Evolutionary conservation across 768 basidiomycete genomes (phyloP).

Genomic region (Kondoa subrosea): DNA sequence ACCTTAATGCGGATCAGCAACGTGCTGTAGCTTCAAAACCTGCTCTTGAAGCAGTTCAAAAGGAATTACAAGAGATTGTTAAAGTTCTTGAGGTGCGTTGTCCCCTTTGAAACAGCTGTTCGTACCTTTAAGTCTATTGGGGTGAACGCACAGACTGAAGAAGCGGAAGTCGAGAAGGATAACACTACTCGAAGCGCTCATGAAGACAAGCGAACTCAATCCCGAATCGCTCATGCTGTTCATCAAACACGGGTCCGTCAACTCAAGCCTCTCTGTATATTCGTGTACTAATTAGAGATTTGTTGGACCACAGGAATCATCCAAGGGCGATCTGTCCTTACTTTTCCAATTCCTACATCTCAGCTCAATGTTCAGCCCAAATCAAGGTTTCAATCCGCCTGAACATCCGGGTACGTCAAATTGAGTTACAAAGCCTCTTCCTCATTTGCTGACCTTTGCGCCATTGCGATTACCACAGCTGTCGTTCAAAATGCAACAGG

Average conservation of each 20-base stretch:
- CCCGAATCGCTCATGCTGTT: constrained; percentile 22
- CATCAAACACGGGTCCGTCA: constrained; percentile 20
- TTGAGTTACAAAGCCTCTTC: too few relatives aligned
- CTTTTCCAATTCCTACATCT: constrained; percentile 29
- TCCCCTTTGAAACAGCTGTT: background rate
- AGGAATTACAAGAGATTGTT: constrained; percentile 27
- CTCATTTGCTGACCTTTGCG: too few relatives aligned
- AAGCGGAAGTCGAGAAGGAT: constrained; percentile 24
- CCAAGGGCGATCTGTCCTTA: constrained; percentile 21
- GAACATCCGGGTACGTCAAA: too few relatives aligned
- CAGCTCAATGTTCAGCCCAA: constrained; percentile 22
- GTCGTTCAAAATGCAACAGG: constrained; percentile 18
- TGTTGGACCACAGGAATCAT: constrained; percentile 7
- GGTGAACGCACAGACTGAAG: constrained; percentile 20
- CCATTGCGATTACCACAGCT: too few relatives aligned
- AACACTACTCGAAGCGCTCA: constrained; percentile 2
- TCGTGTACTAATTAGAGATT: background rate
- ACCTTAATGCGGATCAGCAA: constrained; percentile 29
- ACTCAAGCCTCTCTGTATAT: background rate
- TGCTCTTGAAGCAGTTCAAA: constrained; percentile 22
- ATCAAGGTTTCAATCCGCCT: constrained; percentile 17
- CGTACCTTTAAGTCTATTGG: background rate
- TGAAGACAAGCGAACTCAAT: constrained; percentile 22
- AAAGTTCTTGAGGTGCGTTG: constrained; percentile 26
- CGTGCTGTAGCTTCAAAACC: constrained; percentile 24